Percentiles rank a stretch among this genome's conserved stretches.
phyloP scores from a whole-genome alignment of 805 yeast genomes.

The Torulaspora delbrueckii region DNA sequence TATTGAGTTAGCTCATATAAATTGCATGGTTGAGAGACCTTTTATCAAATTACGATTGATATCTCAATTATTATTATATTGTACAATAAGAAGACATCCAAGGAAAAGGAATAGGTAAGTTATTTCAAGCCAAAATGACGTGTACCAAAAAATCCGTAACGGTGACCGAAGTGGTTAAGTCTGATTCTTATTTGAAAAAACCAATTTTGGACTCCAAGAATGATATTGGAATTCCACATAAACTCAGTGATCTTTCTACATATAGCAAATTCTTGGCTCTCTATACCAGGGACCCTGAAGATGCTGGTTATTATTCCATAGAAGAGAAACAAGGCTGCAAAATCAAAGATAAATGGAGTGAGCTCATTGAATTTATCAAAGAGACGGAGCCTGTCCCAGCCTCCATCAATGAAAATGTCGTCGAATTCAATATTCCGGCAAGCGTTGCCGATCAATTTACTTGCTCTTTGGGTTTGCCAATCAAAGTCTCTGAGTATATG shows the following conservation, averaged over 20 bases:
- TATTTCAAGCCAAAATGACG: neutral
- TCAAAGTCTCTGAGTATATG: conserved; percentile 35
- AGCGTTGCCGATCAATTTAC: conserved; percentile 21
- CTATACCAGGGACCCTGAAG: conserved; percentile 32
- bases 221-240: conserved; percentile 23
- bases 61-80: neutral
- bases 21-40: neutral
- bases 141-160: conserved; percentile 9
- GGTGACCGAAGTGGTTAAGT: conserved; percentile 6
- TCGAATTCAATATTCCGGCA: conserved; percentile 20
- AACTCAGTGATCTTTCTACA: conserved; percentile 32
- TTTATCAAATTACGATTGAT: neutral
- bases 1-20: neutral
- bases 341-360: conserved; percentile 31
- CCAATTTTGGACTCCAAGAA: conserved; percentile 2
- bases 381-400: conserved; percentile 9
- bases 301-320: conserved; percentile 21
- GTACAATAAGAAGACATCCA: neutral
- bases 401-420: conserved; percentile 11
- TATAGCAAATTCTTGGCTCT: conserved; percentile 39
- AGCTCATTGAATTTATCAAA: conserved; percentile 12
- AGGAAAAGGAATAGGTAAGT: neutral
- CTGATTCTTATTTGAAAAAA: neutral
- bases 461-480: conserved; percentile 15
- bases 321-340: conserved; percentile 35